A percentile compares a stretch with the other conserved stretches of the same genome.
phyloP scores from a whole-genome alignment of 1,139 yeast species.

The Diutina scorzettiae region DNA sequence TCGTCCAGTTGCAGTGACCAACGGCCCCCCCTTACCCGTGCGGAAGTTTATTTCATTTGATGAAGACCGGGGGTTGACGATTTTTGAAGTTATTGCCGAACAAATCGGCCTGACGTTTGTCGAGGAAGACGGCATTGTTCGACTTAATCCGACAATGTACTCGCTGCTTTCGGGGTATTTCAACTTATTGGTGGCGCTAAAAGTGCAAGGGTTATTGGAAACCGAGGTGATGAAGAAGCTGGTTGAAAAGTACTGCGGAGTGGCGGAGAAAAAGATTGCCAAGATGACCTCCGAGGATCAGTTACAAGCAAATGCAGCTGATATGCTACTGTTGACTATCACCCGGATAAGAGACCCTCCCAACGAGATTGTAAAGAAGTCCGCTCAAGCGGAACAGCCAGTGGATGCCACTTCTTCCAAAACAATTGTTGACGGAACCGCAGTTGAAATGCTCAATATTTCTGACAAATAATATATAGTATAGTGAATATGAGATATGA shows the following conservation, averaged over 20 bases:
- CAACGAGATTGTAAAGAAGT: too few relatives aligned
- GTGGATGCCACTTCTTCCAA: too few relatives aligned
- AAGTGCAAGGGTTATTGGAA: background rate
- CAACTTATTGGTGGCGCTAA: slow-evolving; percentile 31
- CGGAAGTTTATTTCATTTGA: slow-evolving; percentile 29
- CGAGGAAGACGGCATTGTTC: slow-evolving; percentile 9
- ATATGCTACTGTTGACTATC: background rate
- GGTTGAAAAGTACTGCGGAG: background rate
- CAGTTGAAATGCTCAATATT: too few relatives aligned
- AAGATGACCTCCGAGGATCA: background rate
- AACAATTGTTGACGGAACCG: too few relatives aligned
- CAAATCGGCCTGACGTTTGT: slow-evolving; percentile 22
- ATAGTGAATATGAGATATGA: background rate
- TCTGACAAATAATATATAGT: too few relatives aligned
- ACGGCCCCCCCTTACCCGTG: slow-evolving; percentile 13
- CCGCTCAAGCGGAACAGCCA: too few relatives aligned
- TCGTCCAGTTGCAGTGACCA: slow-evolving; percentile 2
- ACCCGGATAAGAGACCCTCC: too few relatives aligned
- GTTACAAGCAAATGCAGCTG: slow-evolving; percentile 3
- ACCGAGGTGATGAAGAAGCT: background rate
- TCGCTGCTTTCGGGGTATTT: slow-evolving; percentile 37
- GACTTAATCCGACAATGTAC: slow-evolving; percentile 16
- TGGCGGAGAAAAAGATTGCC: background rate
- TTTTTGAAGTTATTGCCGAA: slow-evolving; percentile 22
- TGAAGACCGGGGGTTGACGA: slow-evolving; percentile 27